Evolutionary conservation across 169 alveolate species (phyloP), one percentile per base, ranked within the genome.

Genomic region (Eimeria acervulina): DNA sequence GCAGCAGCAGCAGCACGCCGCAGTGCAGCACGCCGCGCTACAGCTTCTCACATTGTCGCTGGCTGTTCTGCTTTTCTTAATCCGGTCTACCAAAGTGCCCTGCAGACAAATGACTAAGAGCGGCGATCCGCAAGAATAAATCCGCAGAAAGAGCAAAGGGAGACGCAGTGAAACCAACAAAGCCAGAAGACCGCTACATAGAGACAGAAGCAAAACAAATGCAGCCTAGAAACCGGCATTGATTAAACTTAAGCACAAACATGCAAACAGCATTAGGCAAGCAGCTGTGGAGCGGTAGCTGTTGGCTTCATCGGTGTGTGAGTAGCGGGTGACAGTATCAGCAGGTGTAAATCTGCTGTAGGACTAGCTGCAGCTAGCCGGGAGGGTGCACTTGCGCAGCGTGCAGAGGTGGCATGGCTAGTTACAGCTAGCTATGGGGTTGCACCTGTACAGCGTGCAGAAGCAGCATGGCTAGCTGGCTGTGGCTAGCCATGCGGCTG

Each of bases 51-150:
- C 74, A n/a, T 38, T 63, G 5, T n/a, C 38, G 19, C 38, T 23
- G 74, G 15, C 74, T 63, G 74, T 19, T 74, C 36, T 74, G 84
- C 84, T 23, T 31, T 38, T 74, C 84, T 7, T 47, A 42, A 80
- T 28, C 44, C 90, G 13, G 23, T 80, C 63, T 26, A 80, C 90
- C 55, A 80, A 47, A 44, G 90, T 80, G 40, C 63, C 90, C 90
- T 80, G 90, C 84, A 74, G 15, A n/a, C 10, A 63, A 23, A n/a
- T n/a, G n/a, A 8, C 68, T 15, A n/a, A 59, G 28, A 59, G 68
- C 68, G n/a, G 68, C 68, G 5, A 19, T 12, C 68, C 21, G 68
- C 68, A 59, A n/a, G n/a, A 59, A 3, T 59, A 19, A 19, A 59
- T 19, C 68, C 12, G 68, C 68, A 59, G 68, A 8, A 59, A n/a